Evolutionary conservation across 2,329 filamentous ascomycete genomes (phyloP), one percentile per base, ranked within the genome.

Genomic region (Trichoderma guizhouense): DNA sequence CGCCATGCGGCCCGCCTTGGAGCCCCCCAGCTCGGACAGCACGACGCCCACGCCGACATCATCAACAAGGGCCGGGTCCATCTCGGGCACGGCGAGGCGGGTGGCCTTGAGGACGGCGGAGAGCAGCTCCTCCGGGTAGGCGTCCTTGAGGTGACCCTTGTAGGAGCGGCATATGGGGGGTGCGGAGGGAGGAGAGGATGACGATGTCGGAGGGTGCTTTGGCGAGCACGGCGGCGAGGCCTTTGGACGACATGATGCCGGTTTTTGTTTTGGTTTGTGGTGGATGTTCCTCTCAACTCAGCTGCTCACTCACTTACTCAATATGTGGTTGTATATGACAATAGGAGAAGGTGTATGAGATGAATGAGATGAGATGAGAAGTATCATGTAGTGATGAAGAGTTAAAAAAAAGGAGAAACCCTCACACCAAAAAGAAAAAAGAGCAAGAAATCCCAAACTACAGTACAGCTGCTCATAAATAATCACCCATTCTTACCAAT

Each of bases 1-100:
- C 58, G 94, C 94, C 93, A 97, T 97, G 75, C 95, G 92, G 1
- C 92, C 94, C 0, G 94, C 94, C 85, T 98, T 98, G 76, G 89
- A 91, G 72, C 95, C 95, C 75, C 95, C 95, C 15, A 98, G 91
- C 81, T 97, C 94, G 32, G 93, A 94, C 69, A 98, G 90, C 5
- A 98, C 95, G 39, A 94, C 94, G 75, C 95, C 95, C 71, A 98
- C 91, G 74, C 91, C 91, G 4, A 98, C 89, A 79, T 98, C 95
- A 76, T 97, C 86, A 30, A 79, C 74, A 75, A 95, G 90, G 3
- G 87, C 82, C 0, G 92, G 89, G 76, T 93, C 88, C 73, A 96
- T 89, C 34, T 90, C 89, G 2, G 93, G 92, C 79, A 92, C 91
- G 53, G 90, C 89, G 71, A 88, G 87, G 7, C 80, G 76, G 5